Evolutionary conservation across 1,284 basidiomycete genomes (phyloP).

Genomic region (Marasmius fiardii): DNA sequence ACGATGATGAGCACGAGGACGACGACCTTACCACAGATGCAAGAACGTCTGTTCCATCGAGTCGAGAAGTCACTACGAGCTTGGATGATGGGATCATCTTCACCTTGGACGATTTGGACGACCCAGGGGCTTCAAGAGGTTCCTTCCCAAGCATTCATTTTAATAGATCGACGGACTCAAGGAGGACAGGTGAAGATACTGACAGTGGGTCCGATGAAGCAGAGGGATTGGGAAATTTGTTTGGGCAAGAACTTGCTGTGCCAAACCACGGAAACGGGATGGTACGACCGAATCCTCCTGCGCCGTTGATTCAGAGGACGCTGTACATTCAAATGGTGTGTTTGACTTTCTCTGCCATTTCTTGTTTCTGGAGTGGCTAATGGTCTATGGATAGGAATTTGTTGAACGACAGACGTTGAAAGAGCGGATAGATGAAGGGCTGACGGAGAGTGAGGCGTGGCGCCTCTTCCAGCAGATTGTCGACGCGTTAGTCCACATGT

Average conservation of each 20-base stretch:
- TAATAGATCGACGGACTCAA: slow-evolving; percentile 39
- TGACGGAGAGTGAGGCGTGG: slow-evolving; percentile 87
- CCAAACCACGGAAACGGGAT: neutral
- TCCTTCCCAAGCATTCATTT: slow-evolving; percentile 84
- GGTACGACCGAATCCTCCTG: slow-evolving; percentile 20
- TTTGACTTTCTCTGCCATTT: slow-evolving; percentile 1
- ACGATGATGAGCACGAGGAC: slow-evolving; percentile 26
- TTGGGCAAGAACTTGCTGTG: slow-evolving; percentile 11
- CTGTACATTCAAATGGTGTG: slow-evolving; percentile 89
- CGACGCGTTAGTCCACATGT: slow-evolving; percentile 93
- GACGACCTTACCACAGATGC: slow-evolving; percentile 53
- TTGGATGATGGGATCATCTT: slow-evolving; percentile 51
- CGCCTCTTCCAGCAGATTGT: slow-evolving; percentile 87
- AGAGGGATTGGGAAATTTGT: slow-evolving; percentile 34
- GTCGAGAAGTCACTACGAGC: slow-evolving; percentile 11
- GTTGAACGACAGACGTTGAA: slow-evolving; percentile 84
- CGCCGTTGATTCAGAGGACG: slow-evolving; percentile 52
- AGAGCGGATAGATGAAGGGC: slow-evolving; percentile 79
- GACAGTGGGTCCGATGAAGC: slow-evolving; percentile 30
- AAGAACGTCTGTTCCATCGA: slow-evolving; percentile 23
- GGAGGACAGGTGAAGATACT: slow-evolving; percentile 27
- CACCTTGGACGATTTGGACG: slow-evolving; percentile 43
- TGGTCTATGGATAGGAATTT: slow-evolving; percentile 57
- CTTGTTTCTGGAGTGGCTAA: slow-evolving; percentile 9
- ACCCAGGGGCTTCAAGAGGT: slow-evolving; percentile 38